A percentile compares a stretch with the other conserved stretches of the same genome.
These are phyloP conservation scores for Melocanna baccifera DNA, from an alignment of 176 grass and related monocot species.

Conservation along the genomic window DNA sequence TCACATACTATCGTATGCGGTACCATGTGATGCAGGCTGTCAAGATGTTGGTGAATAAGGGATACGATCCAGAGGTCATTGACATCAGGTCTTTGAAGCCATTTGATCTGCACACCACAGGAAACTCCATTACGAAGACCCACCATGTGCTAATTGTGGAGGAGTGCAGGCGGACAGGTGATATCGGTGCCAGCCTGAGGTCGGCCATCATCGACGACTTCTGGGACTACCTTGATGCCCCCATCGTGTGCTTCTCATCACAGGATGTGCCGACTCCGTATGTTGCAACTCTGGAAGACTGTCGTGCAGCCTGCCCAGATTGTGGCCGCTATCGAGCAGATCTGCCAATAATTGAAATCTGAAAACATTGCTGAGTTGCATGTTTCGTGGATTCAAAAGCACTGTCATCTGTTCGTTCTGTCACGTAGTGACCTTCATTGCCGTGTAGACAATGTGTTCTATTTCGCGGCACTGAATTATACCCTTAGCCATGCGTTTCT, in stretches of 20 bases:
- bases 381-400: constrained; percentile 5
- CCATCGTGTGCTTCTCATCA: constrained; percentile 75
- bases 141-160: constrained; percentile 82
- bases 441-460: neutral
- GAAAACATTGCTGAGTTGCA: neutral
- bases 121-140: constrained; percentile 76
- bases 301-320: constrained; percentile 81
- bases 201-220: constrained; percentile 83
- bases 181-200: constrained; percentile 74
- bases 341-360: constrained; percentile 44
- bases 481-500: neutral
- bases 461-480: neutral
- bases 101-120: constrained; percentile 68
- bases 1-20: constrained; percentile 85
- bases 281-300: constrained; percentile 68
- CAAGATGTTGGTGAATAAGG: constrained; percentile 79
- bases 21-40: constrained; percentile 93
- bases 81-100: constrained; percentile 85
- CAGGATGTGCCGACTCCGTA: constrained; percentile 85
- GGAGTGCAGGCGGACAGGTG: constrained; percentile 83
- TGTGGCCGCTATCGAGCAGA: constrained; percentile 69
- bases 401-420: neutral
- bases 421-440: neutral
- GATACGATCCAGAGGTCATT: constrained; percentile 76
- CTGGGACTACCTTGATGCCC: constrained; percentile 87